Evolutionary conservation across 2,329 filamentous ascomycete species (phyloP), one percentile per base, ranked within the genome.

Genomic region (Byssochlamys sp.): DNA sequence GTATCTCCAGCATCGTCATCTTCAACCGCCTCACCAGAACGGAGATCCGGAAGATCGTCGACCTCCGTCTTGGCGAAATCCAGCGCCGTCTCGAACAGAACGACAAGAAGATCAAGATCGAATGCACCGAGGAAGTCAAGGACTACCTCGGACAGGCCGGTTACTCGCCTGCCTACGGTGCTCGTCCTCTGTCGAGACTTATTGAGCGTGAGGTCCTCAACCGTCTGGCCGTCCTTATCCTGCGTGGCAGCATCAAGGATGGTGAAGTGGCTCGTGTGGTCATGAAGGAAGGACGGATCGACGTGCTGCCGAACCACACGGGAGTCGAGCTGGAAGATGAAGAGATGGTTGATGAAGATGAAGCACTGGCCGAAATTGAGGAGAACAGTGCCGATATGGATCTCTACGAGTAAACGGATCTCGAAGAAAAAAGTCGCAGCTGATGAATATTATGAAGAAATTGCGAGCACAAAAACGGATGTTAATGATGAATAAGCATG

Each of bases 121-220:
- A 87, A n/a, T 86, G 95, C 58, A 86, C 86, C 1, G 82, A 89
- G 1, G 88, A 90, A 60, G 94, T 94, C 67, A 94, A 92, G 71
- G 91, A 97, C 70, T 97, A 96, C 73, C 83, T 99, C 7, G 94
- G 91, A 66, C 84, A 83, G 48, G 89, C 91, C 0, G 94, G 94
- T 9, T 99, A 99, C 78, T 95, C 90, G 12, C 94, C 94, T 0
- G 91, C 90, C 0, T 99, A 99, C 68, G 94, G 94, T 73, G 94
- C 94, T 48, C 84, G 94, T 58, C 94, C 94, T 35, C 78, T 99
- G 25, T 85, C 87, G 19, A 84, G 94, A 55, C 83, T 99, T 59
- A 96, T 99, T 65, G 94, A 99, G 79, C 94, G 94, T 76, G 94
- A 99, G 74, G 90, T 99, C 2, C 84, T 99, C 67, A 99, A 99